These are phyloP conservation scores for Pelargonium cotyledonis DNA, from an alignment of 441 rosid species.

Conservation along the genomic window DNA sequence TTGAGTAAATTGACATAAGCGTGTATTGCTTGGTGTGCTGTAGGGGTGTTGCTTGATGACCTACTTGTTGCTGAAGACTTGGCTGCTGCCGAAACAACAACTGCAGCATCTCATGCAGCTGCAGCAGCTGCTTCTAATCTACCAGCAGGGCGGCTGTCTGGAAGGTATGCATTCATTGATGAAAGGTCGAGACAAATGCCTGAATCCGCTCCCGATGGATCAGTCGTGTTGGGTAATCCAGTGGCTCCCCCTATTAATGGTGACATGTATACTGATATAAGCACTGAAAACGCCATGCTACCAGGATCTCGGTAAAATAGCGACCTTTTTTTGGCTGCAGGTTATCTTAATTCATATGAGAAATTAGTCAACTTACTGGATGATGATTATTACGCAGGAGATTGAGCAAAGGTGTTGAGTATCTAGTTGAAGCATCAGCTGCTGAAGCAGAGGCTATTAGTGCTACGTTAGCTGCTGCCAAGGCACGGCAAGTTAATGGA, in stretches of 20 bases:
- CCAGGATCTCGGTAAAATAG: conserved; percentile 62
- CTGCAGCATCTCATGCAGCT: conserved; percentile 87
- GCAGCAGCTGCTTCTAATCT: conserved; percentile 69
- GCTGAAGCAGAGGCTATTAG: conserved; percentile 98
- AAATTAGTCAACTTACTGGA: conserved; percentile 8
- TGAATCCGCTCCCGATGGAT: conserved; percentile 68
- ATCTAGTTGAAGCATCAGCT: conserved; percentile 95
- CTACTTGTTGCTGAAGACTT: conserved; percentile 89
- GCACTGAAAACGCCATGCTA: conserved; percentile 85
- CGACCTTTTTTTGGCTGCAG: conserved; percentile 4
- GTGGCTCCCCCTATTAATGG: conserved; percentile 93
- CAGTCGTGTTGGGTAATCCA: conserved; percentile 86
- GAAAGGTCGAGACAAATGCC: conserved; percentile 64
- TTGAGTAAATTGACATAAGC: conserved; percentile 9
- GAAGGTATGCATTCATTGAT: conserved; percentile 71
- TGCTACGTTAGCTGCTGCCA: conserved; percentile 94
- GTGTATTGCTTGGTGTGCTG: conserved; percentile 18
- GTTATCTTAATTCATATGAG: conserved; percentile 1
- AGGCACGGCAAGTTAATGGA: conserved; percentile 91
- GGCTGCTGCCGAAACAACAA: conserved; percentile 84
- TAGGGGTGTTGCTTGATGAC: conserved; percentile 97
- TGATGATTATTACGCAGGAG: conserved; percentile 48
- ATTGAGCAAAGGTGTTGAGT: conserved; percentile 83
- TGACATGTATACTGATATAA: conserved; percentile 85
- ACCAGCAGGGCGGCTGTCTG: conserved; percentile 50